Percentiles rank a stretch among this genome's conserved stretches.
phyloP scores from a whole-genome alignment of 352 stramenopile species.

The Phytophthora nicotianae region DNA sequence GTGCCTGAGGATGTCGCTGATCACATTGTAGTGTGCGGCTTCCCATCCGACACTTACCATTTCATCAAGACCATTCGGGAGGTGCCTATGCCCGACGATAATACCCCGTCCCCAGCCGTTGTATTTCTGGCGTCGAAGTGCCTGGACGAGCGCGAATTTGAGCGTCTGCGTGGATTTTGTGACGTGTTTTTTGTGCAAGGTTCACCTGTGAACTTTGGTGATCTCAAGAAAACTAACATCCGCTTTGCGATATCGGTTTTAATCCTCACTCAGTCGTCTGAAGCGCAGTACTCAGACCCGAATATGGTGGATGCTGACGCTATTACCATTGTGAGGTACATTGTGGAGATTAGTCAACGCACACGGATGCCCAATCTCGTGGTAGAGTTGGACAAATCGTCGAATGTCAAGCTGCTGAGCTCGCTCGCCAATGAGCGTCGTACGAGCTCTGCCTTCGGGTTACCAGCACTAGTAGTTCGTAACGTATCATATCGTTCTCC shows the following conservation, averaged over 20 bases:
- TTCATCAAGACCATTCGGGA: slow-evolving; percentile 79
- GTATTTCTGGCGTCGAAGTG: slow-evolving; percentile 61
- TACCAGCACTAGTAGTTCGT: slow-evolving; percentile 42
- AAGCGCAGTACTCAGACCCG: slow-evolving; percentile 63
- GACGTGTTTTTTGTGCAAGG: slow-evolving; percentile 73
- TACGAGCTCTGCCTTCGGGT: slow-evolving; percentile 40
- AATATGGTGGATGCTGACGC: slow-evolving; percentile 87
- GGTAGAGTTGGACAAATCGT: slow-evolving; percentile 71
- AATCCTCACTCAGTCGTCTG: slow-evolving; percentile 59
- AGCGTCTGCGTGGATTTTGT: slow-evolving; percentile 51
- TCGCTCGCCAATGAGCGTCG: slow-evolving; percentile 65
- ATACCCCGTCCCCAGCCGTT: slow-evolving; percentile 45
- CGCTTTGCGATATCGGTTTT: slow-evolving; percentile 59
- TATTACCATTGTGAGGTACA: slow-evolving; percentile 83
- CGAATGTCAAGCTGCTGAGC: slow-evolving; percentile 82
- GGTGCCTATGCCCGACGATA: slow-evolving; percentile 45
- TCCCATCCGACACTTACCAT: slow-evolving; percentile 64
- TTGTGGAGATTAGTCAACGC: slow-evolving; percentile 79
- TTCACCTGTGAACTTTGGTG: slow-evolving; percentile 75
- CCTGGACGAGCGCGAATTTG: slow-evolving; percentile 65
- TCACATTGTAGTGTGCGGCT: slow-evolving; percentile 78
- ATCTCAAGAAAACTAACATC: slow-evolving; percentile 75
- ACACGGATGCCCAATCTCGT: slow-evolving; percentile 73
- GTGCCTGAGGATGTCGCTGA: slow-evolving; percentile 45
- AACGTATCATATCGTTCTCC: slow-evolving; percentile 56